Conservation (phyloP, 2,329 filamentous ascomycete species). For the Aspergillus fumigatus region DNA sequence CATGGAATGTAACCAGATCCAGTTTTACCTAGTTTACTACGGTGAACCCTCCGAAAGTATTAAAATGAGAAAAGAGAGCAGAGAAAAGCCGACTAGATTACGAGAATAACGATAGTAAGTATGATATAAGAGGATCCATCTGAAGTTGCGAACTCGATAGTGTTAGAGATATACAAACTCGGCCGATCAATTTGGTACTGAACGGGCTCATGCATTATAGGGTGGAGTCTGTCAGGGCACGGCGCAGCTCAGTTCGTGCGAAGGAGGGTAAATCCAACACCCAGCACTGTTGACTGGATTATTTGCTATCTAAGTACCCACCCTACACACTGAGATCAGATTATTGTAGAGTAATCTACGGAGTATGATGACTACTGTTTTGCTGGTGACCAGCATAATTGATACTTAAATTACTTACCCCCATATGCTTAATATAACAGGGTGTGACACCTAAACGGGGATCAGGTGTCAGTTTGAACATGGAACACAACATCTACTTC, state of each 20-base stretch:
- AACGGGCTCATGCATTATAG: constrained; percentile 11
- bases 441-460: constrained; percentile 16
- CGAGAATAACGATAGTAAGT: background rate
- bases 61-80: background rate
- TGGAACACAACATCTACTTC: constrained; percentile 7
- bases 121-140: background rate
- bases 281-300: background rate
- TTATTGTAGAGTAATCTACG: no score
- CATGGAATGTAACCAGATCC: constrained; percentile 21
- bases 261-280: background rate
- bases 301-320: background rate
- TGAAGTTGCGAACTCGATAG: constrained; percentile 1
- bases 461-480: constrained; percentile 11
- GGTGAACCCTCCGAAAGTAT: background rate
- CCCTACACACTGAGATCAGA: background rate
- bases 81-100: background rate
- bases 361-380: background rate
- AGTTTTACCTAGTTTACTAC: constrained; percentile 1
- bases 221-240: constrained; percentile 13
- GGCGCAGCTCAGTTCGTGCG: constrained; percentile 1
- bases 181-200: background rate
- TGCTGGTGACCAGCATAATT: background rate
- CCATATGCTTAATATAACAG: constrained; percentile 8
- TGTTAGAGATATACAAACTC: constrained; percentile 8
- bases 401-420: background rate